A percentile compares a stretch with the other conserved stretches of the same genome.
phyloP scores from a whole-genome alignment of 2,329 filamentous ascomycete genomes.

The Diaporthe sp. region DNA sequence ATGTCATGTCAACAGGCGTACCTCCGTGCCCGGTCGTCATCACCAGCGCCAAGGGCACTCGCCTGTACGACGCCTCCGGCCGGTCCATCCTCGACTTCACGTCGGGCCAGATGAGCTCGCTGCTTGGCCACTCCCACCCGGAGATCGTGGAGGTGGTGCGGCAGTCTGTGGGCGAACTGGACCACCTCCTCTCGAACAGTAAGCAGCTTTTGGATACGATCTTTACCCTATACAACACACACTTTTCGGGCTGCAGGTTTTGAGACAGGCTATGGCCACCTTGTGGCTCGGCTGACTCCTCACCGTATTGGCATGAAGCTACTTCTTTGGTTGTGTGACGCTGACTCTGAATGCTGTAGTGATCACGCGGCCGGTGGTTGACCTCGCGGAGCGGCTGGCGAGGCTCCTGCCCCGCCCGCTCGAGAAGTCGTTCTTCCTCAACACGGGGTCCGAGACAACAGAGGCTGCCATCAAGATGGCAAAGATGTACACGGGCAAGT shows the following conservation, averaged over 20 bases:
- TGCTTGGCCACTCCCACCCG: constrained; percentile 67
- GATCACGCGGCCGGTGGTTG: constrained; percentile 64
- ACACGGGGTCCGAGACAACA: constrained; percentile 63
- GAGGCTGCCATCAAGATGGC: constrained; percentile 74
- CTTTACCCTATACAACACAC: no score
- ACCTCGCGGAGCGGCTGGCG: constrained; percentile 60
- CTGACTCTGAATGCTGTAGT: no score
- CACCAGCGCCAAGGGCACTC: constrained; percentile 54
- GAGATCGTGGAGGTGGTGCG: constrained; percentile 65
- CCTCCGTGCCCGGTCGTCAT: constrained; percentile 53
- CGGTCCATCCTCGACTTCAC: constrained; percentile 66
- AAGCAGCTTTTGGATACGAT: no score
- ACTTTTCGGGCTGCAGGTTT: no score
- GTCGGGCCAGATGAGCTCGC: constrained; percentile 68
- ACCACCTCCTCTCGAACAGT: constrained; percentile 68
- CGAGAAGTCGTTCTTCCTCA: constrained; percentile 66
- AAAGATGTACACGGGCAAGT: constrained; percentile 71
- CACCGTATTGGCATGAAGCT: no score
- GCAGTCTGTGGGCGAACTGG: constrained; percentile 58
- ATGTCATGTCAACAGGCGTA: constrained; percentile 55
- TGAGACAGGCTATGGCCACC: no score
- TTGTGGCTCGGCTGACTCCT: no score
- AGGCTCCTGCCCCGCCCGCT: constrained; percentile 57
- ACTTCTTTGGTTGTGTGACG: no score
- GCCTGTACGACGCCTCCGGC: constrained; percentile 55